Evolutionary conservation across 257 asterid genomes (phyloP), one percentile per base, ranked within the genome.

Genomic region (Ilex aquifolium): DNA sequence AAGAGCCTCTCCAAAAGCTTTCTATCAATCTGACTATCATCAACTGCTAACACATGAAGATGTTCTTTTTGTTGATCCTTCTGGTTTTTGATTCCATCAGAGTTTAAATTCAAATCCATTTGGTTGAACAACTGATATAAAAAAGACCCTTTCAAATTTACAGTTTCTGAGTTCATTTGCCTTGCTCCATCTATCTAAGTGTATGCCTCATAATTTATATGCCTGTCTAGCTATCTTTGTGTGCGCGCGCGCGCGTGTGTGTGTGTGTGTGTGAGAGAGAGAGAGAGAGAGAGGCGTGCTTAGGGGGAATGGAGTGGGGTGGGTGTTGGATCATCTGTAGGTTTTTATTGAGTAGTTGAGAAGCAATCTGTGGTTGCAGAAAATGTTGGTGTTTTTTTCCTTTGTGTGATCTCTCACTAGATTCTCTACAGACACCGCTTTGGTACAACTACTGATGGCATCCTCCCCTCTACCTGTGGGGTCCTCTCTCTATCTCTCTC

Each of bases 21-120:
- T 63, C 89, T 75, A 44, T 83, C 86, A 66, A 73, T 62, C 13
- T 53, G 40, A 62, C 77, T 77, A 29, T 83, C 89, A 76, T 83
- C 89, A 48, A 83, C 89, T 16, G 89, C 89, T 74, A 83, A 62
- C 0, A 83, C 90, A 74, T 83, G 90, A 53, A 83, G 77, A 63
- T 56, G 65, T 21, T 21, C 27, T 56, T 74, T 67, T 32, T 59
- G 29, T 11, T 67, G 61, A 12, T n/a, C 67, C 10, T 31, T 11
- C 27, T 2, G 65, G 60, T 36, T 13, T 65, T 8, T 21, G 27
- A 32, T 21, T 21, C 16, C 15, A 42, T 60, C 53, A 17, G 62
- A 14, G 52, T 68, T 32, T 61, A 73, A 61, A 71, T 70, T 66
- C 14, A 62, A 58, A 31, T 71, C 75, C 84, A 81, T 77, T 8